Percentiles rank a stretch among this genome's conserved stretches.
Conservation (phyloP, 257 asterid genomes). For the Nicotiana tomentosiformis region DNA sequence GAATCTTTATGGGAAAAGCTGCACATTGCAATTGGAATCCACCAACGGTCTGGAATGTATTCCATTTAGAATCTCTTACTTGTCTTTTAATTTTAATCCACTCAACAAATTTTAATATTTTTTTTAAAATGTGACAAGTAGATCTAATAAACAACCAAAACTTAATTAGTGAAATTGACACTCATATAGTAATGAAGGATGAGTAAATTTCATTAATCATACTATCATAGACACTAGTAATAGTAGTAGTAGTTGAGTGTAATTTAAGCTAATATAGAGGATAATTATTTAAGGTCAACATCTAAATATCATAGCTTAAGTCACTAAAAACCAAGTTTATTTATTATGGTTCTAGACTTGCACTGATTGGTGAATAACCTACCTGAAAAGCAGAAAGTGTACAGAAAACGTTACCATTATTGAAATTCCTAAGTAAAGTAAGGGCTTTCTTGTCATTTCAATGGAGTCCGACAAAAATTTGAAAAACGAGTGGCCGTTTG, state of each 20-base stretch:
- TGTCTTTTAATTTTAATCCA: background rate
- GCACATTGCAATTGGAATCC: background rate
- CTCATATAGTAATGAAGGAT: background rate
- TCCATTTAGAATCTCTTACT: background rate
- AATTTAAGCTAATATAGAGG: background rate
- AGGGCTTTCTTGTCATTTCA: background rate
- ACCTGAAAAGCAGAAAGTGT: background rate
- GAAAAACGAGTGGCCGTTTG: conserved; percentile 75
- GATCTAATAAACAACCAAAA: background rate
- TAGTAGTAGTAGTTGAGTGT: background rate
- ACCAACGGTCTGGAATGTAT: background rate
- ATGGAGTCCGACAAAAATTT: conserved; percentile 15
- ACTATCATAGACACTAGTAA: background rate
- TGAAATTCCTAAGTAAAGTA: background rate
- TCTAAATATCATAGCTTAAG: background rate
- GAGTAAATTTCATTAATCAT: background rate
- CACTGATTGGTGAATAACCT: background rate
- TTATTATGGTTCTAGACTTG: background rate
- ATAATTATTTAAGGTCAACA: background rate
- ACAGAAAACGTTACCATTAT: background rate
- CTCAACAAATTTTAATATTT: background rate
- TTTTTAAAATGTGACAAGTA: too few species aligned
- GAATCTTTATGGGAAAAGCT: background rate
- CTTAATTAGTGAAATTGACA: background rate
- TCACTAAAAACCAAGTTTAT: background rate